Evolutionary conservation across 345 rosid species (phyloP), one percentile per base, ranked within the genome.

Genomic region (Crucihimalaya himalaica): DNA sequence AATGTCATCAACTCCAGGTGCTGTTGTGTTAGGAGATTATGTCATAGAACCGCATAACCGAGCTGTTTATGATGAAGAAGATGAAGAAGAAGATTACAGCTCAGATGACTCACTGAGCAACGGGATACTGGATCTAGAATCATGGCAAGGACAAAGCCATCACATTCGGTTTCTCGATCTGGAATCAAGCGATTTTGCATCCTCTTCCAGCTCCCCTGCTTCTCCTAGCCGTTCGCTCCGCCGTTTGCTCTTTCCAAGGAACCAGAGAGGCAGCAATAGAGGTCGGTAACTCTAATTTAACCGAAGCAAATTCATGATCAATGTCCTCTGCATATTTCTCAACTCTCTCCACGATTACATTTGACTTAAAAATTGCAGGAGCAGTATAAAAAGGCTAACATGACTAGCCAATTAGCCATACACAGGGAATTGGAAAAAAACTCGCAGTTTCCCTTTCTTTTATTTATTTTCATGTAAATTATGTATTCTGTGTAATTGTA

Each of bases 1-100:
- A 11, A 84, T 89, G 81, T 93, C 94, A 15, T 87, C 96, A 13
- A 83, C 83, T 0, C 93, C 97, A 2, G 96, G 93, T 53, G 97
- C 96, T 31, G 51, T 87, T 53, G 88, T 93, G 60, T 52, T 91
- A 51, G 98, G 97, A 34, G 97, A 93, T 80, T 93, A 89, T 71
- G 98, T 93, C 79, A 86, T 93, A 19, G 97, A 93, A 76, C 91
- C 91, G 16, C 83, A 25, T 19, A 43, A 81, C 12, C 73, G 75
- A 61, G 86, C 50, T 66, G 52, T 73, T 37, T 81, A 78, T 58
- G 83, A 66, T 43, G 78, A 78, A 55, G 86, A 84, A 18, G 85
- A 84, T 45, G 78, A 74, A 1, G 77, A 65, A 42, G 78, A 68
- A 63, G 78, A 83, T 63, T 83, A 83, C 78, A 88, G 85, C 46